Base-by-base conservation (phyloP, 2,329 filamentous ascomycete genomes). In the Colletotrichum sublineola region DNA sequence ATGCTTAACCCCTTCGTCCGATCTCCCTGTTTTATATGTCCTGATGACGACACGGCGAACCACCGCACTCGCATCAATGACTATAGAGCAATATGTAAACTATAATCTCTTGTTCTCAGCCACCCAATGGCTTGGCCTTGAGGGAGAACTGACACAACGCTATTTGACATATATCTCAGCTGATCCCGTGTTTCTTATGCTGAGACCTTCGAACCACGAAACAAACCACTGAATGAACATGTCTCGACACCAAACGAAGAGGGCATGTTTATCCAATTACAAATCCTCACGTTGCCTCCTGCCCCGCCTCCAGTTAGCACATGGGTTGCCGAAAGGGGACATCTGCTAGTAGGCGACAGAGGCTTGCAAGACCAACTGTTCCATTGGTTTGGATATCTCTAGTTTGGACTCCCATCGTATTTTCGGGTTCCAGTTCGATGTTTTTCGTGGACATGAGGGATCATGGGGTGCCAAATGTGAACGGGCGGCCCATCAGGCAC, bases 151-250 rank as follows among this genome's bases (percentile, higher is more conserved):
- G 31, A 56, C 46, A 56, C 58, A n/a, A 33, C 11, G 31, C 11
- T 61, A 48, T 62, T 55, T 56, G 66, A 61, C 40, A 70, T 60
- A 33, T 46, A 56, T 62, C 66, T 73, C 53, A 61, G 70, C 56
- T 67, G 64, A 55, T 70, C 55, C 53, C 48, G 42, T 40, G 38
- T 55, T 60, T 68, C 58, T 63, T 63, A n/a, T 52, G 24, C 52
- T 40, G 36, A 31, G 11, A 42, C 55, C 50, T 40, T 42, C 29
- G 14, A n/a, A 29, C 15, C 31, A 52, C 60, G 61, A 48, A 20
- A 36, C 29, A 9, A n/a, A 29, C 15, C 31, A 52, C 60, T 55
- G 44, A 20, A 36, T 20, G 46, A 55, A 29, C 40, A 33, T 44
- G 20, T 40, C 38, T 50, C 60, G 18, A 69, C 46, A 38, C 48